Evolutionary conservation across 495 filamentous ascomycete species (phyloP).

Genomic region (Zalerion maritima): DNA sequence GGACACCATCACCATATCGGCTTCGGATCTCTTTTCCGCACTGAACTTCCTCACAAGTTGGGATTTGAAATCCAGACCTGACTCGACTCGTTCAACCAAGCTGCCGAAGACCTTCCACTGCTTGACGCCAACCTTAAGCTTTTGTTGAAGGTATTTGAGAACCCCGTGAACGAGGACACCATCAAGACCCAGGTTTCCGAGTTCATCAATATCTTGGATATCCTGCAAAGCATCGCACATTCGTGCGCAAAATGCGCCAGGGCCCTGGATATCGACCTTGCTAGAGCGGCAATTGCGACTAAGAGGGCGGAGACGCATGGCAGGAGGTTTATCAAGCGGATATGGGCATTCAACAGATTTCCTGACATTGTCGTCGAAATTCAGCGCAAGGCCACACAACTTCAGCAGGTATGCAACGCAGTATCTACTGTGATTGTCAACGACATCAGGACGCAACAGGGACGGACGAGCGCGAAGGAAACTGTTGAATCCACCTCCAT

Average conservation of each 20-base stretch:
- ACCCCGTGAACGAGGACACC: conserved; percentile 10
- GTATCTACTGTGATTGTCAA: conserved; percentile 10
- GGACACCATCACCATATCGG: conserved; percentile 8
- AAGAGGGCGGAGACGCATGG: conserved; percentile 10
- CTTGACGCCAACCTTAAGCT: conserved; percentile 10
- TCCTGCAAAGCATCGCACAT: conserved; percentile 12
- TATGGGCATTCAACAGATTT: conserved; percentile 9
- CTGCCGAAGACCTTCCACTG: conserved; percentile 12
- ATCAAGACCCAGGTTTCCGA: conserved; percentile 11
- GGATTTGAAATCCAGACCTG: conserved; percentile 9
- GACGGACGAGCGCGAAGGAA: conserved; percentile 11
- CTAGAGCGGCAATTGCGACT: conserved; percentile 12
- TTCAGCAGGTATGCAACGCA: conserved; percentile 11
- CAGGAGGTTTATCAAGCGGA: conserved; percentile 12
- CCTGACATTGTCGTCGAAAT: conserved; percentile 10
- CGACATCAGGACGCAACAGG: conserved; percentile 12
- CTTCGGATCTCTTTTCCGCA: conserved; percentile 11
- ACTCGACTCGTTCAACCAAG: conserved; percentile 11
- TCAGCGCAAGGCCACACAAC: conserved; percentile 9
- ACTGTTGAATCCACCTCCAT: conserved; percentile 7
- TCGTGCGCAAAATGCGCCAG: conserved; percentile 11
- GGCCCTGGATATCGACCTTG: conserved; percentile 10
- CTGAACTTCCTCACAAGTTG: conserved; percentile 12
- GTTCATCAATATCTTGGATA: conserved; percentile 12
- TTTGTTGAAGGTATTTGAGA: conserved; percentile 12